Evolutionary conservation across 495 filamentous ascomycete species (phyloP), one percentile per base, ranked within the genome.

Genomic region (Hyphodiscus hymeniophilus): DNA sequence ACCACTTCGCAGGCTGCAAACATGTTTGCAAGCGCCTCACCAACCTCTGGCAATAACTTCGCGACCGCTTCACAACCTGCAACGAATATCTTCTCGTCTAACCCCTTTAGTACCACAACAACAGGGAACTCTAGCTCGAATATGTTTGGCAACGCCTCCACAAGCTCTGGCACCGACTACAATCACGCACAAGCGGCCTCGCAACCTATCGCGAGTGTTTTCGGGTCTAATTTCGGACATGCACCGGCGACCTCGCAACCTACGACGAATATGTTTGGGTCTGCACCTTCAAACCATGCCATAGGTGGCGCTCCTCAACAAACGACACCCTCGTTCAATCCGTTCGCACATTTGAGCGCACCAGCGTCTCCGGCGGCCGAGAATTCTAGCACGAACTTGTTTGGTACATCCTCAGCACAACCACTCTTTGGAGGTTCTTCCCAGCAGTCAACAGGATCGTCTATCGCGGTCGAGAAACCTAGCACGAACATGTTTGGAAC

Each of bases 361-460:
- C 44, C 47, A 35, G 42, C 35, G 15, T 42, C 61, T 23, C 57
- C 61, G 11, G 54, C 56, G 12, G 49, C 55, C 22, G 60, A 41
- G n/a, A 42, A 33, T 3, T 11, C 36, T 22, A 13, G 20, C 26
- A 49, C 18, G 13, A 49, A 21, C 24, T 3, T 31, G 6, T 49
- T 49, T 49, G 47, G 47, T 10, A 33, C 31, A 5, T 32, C 20
- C 7, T 4, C 42, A 4, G 17, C 6, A 15, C 30, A 15, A 36
- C 21, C 34, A 3, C 26, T 28, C 10, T 38, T 40, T 12, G 15
- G 16, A 40, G 20, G 6, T 18, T 3, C 20, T 38, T 26, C 4
- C 12, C 16, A 47, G 33, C 33, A 33, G 32, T 13, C 40, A 15
- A 18, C 33, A 15, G 50, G 44, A 8, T 28, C 38, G 17, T 43